Base-by-base conservation (phyloP, 2,329 filamentous ascomycete species). In the Colletotrichum lupini region DNA sequence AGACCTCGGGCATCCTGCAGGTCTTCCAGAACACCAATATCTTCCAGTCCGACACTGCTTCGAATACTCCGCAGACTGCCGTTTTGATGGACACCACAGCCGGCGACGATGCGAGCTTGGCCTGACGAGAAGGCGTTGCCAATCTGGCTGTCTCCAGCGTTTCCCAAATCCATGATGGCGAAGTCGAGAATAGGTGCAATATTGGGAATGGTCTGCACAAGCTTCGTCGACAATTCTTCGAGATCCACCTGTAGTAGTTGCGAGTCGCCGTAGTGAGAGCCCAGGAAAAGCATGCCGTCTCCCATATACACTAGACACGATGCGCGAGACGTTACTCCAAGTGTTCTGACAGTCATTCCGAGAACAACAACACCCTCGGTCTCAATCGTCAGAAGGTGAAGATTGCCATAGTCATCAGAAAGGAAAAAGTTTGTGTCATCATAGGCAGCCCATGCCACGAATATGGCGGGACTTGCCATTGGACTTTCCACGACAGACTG, bases 111-210 rank as follows among this genome's bases (percentile, higher is more conserved):
- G 52, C 95, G 91, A 58, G 97, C 95, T 82, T 99, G 96, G 0
- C 97, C 97, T 0, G 96, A 98, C 0, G 95, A 97, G 79, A 98
- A 99, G 75, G 97, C 94, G 78, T 97, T 97, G 3, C 92, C 93
- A 22, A 87, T 82, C 71, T 94, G 92, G 9, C 88, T 91, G 75
- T 97, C 93, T 26, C 92, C 92, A 73, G 94, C 92, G 77, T 95
- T 95, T 0, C 95, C 96, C 88, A 98, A 93, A 79, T 98, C 97
- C 95, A 98, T 98, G 19, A 99, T 91, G 1, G 94, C 92, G 77
- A 99, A 98, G 80, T 99, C 97, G 52, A 98, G 84, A 55, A 99
- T 94, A 0, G 97, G 97, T 0, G 94, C 95, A 77, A 98, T 94
- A 79, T 98, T 99, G 4, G 90, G 85, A 68, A 97, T 87, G 0